Percentiles rank a stretch among this genome's conserved stretches.
These are phyloP conservation scores for Nasturtium officinale DNA, from an alignment of 345 rosid genomes.

Conservation along the genomic window DNA sequence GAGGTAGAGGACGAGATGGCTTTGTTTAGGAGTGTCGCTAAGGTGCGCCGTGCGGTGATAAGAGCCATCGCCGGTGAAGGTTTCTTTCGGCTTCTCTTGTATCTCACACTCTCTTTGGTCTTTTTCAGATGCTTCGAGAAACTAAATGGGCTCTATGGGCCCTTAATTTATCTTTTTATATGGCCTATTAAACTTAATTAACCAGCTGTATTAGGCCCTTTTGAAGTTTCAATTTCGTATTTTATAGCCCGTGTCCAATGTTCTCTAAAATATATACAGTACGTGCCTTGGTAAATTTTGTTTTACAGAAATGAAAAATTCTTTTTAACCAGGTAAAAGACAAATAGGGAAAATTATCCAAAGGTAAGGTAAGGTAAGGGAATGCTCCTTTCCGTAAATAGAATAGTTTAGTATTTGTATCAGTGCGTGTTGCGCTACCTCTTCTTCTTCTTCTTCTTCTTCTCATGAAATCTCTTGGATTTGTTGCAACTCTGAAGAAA, in stretches of 20 bases:
- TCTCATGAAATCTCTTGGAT: constrained; percentile 9
- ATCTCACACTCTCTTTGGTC: neutral
- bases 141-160: constrained; percentile 33
- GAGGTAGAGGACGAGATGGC: constrained; percentile 30
- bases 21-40: constrained; percentile 49
- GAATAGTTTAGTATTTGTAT: neutral
- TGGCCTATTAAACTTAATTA: neutral
- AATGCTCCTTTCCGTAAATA: neutral
- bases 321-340: neutral
- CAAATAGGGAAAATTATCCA: neutral
- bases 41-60: constrained; percentile 53
- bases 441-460: neutral
- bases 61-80: constrained; percentile 63
- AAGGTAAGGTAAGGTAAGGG: neutral
- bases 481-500: constrained; percentile 17
- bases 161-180: neutral
- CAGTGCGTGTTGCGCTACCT: neutral
- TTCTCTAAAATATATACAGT: neutral
- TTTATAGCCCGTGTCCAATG: neutral
- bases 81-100: constrained; percentile 21
- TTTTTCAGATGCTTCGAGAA: constrained; percentile 6
- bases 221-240: neutral
- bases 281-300: neutral
- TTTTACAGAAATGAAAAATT: neutral
- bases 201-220: neutral